Base-by-base conservation (phyloP, 768 basidiomycete genomes). In the Boletus bicolor region DNA sequence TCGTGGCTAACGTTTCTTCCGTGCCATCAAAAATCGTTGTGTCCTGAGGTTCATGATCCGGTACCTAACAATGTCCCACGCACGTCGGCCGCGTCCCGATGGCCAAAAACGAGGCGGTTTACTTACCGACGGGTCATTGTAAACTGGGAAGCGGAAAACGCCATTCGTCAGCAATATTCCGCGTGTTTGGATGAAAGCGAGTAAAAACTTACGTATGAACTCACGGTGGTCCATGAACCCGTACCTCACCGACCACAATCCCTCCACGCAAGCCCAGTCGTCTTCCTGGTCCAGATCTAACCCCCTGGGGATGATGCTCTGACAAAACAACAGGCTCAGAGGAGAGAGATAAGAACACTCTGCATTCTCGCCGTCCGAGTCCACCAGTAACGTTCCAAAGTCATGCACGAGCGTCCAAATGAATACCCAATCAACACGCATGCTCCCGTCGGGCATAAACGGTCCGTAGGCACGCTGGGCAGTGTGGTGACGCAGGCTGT, bases 171-270 rank as follows among this genome's bases (percentile, higher is more conserved):
- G 54, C 36, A 14, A 54, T 21, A 19, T 19, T 19, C n/a, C 43
- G 28, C n/a, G 14, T 4, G 34, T 44, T 10, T 3, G 8, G 17
- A 50, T 12, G 11, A 4, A 42, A 19, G 21, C 44, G 35, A 43
- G 14, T 10, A 12, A 43, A 53, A 4, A 73, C 85, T 67, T 62
- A 89, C 86, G 70, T 41, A 86, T 61, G 37, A 89, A 75, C 45
- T 84, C 84, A 6, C 84, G 71, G 62, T 89, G 86, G 65, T 89
- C 86, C 50, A 80, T 78, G 63, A 86, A 89, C 50, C 80, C 83
- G 62, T 87, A 88, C n/a, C 80, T 77, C 12, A 83, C 77, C 5
- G 73, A 70, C 87, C 87, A 89, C 15, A 68, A 34, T 0, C 87
- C 87, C 34, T 74, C 73, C 0, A 89, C 69, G 3, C 83, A 59